phyloP scores from a whole-genome alignment of 768 basidiomycete species.

The Tylopilus felleus region DNA sequence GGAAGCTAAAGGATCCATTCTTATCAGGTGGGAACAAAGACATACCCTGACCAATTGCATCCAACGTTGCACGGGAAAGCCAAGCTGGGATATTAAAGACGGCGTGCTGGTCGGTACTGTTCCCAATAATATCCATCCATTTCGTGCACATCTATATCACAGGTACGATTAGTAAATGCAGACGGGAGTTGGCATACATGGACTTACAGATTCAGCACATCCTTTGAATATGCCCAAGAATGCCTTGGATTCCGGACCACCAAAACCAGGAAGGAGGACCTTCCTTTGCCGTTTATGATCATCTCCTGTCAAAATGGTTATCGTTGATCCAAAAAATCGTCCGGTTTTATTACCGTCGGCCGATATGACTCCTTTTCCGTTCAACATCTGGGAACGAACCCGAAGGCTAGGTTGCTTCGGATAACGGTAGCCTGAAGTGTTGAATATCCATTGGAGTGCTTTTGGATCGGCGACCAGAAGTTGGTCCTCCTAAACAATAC shows the following conservation, averaged over 20 bases:
- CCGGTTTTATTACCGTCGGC: neutral
- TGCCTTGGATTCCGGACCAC: conserved; percentile 47
- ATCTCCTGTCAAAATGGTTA: conserved; percentile 24
- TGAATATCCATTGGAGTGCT: neutral
- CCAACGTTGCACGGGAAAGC: conserved; percentile 45
- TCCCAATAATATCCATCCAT: conserved; percentile 22
- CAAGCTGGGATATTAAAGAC: conserved; percentile 26
- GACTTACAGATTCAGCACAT: conserved; percentile 27
- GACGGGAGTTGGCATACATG: neutral
- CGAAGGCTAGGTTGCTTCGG: neutral
- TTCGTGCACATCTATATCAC: conserved; percentile 18
- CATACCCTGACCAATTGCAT: conserved; percentile 49
- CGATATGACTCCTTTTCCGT: neutral
- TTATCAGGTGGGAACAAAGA: neutral
- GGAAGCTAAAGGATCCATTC: neutral
- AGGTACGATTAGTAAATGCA: neutral
- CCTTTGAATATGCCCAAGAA: conserved; percentile 48
- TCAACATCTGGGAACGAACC: neutral
- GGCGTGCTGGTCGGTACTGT: conserved; percentile 4
- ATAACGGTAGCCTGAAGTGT: neutral
- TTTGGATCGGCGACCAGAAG: neutral
- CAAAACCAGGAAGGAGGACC: conserved; percentile 55
- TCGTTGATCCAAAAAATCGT: neutral
- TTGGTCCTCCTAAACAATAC: neutral
- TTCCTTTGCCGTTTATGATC: conserved; percentile 53